Percentiles rank a stretch among this genome's conserved stretches.
Conservation (phyloP, 1,284 basidiomycete species). For the Meira nashicola region DNA sequence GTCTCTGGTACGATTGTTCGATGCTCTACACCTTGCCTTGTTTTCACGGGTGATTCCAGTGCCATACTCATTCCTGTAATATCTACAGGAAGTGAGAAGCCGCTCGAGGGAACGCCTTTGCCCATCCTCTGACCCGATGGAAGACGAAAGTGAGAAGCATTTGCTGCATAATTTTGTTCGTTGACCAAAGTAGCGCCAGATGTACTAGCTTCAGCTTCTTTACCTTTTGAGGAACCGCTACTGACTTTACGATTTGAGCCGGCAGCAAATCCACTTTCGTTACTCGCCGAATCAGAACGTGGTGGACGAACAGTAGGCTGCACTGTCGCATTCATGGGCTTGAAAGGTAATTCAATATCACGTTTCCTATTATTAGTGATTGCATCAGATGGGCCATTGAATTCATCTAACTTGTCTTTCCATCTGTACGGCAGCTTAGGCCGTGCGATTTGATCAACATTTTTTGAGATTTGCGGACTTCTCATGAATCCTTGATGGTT, state of each 20-base stretch:
- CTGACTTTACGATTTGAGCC: conserved; percentile 12
- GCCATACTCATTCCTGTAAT: conserved; percentile 35
- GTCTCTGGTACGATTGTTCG: conserved; percentile 19
- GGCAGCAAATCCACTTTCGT: conserved; percentile 3
- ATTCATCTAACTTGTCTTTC: neutral
- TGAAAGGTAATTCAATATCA: neutral
- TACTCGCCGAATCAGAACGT: conserved; percentile 4
- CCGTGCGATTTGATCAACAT: conserved; percentile 19
- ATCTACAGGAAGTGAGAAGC: conserved; percentile 18
- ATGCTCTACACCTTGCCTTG: conserved; percentile 25
- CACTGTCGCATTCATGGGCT: too few species aligned
- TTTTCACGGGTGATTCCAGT: conserved; percentile 29
- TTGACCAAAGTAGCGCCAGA: neutral
- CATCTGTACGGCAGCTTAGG: conserved; percentile 22
- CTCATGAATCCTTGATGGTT: conserved; percentile 32
- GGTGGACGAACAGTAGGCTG: conserved; percentile 1
- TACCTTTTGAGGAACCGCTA: conserved; percentile 6
- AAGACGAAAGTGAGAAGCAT: conserved; percentile 10
- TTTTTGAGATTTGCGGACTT: conserved; percentile 23
- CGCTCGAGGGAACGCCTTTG: neutral
- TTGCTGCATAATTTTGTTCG: neutral
- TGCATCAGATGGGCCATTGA: neutral
- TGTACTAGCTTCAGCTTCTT: conserved; percentile 5
- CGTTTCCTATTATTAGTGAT: neutral
- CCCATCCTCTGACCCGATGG: conserved; percentile 17